Evolutionary conservation across 2,329 filamentous ascomycete species (phyloP).

Genomic region (Simplicillium aogashimaense): DNA sequence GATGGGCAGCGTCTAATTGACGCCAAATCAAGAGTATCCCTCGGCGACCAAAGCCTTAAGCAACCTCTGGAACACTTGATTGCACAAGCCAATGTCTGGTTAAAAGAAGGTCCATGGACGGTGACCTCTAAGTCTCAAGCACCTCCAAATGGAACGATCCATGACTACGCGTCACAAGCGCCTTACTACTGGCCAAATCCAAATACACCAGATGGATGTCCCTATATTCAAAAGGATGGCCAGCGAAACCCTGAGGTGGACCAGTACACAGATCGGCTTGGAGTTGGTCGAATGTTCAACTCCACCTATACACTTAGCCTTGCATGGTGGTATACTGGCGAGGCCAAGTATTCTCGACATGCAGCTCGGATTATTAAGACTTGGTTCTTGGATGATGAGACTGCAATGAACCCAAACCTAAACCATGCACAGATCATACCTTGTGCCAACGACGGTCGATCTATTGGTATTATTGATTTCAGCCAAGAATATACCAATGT

Average conservation of each 20-base stretch:
- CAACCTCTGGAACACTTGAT: constrained; percentile 8
- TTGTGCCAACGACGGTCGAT: constrained; percentile 10
- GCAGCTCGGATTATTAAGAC: constrained; percentile 14
- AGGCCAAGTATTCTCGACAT: constrained; percentile 12
- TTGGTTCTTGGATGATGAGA: constrained; percentile 14
- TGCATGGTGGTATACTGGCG: constrained; percentile 17
- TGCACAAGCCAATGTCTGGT: constrained; percentile 11
- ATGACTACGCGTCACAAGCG: constrained; percentile 15
- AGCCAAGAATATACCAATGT: constrained; percentile 16
- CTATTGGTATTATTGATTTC: constrained; percentile 15
- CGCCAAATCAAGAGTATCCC: constrained; percentile 3
- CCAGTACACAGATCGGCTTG: constrained; percentile 11
- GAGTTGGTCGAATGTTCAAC: constrained; percentile 14
- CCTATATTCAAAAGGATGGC: constrained; percentile 15
- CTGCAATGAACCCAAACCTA: constrained; percentile 16
- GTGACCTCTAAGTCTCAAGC: constrained; percentile 12
- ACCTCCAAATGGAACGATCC: constrained; percentile 11
- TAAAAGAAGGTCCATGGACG: constrained; percentile 15
- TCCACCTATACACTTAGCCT: constrained; percentile 13
- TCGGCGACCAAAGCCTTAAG: neutral
- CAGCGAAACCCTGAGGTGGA: constrained; percentile 15
- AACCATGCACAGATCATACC: constrained; percentile 14
- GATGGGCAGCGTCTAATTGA: constrained; percentile 7
- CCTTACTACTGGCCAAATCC: constrained; percentile 14
- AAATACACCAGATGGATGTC: constrained; percentile 10